Conservation (phyloP, 352 stramenopile species). For the Ophiocytium majus region DNA sequence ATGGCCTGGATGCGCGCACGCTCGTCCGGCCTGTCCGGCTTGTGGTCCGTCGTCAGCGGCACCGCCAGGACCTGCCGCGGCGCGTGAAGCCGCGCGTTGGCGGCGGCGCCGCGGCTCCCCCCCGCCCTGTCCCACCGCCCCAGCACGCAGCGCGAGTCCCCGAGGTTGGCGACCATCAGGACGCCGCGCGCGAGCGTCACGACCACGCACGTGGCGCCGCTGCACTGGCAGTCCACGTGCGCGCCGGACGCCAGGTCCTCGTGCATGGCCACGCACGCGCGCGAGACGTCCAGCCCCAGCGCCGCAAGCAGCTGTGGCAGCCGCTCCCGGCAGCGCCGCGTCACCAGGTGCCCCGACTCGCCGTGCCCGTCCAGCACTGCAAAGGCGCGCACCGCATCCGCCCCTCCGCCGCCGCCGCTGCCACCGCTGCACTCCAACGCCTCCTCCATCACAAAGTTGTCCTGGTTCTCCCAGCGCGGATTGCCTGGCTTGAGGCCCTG, state of each 20-base stretch:
- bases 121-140: slow-evolving; percentile 27
- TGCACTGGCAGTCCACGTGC: slow-evolving; percentile 54
- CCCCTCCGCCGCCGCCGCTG: too few relatives aligned
- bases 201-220: slow-evolving; percentile 57
- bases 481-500: slow-evolving; percentile 58
- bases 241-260: slow-evolving; percentile 46
- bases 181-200: slow-evolving; percentile 24
- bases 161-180: slow-evolving; percentile 82
- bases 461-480: slow-evolving; percentile 59
- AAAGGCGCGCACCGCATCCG: slow-evolving; percentile 30
- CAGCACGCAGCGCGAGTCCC: slow-evolving; percentile 67
- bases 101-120: not conserved
- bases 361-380: slow-evolving; percentile 55
- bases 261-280: slow-evolving; percentile 39
- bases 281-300: slow-evolving; percentile 14
- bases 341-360: slow-evolving; percentile 50
- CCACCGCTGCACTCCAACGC: slow-evolving; percentile 18
- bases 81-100: not conserved
- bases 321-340: slow-evolving; percentile 26
- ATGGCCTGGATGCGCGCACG: slow-evolving; percentile 63
- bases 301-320: slow-evolving; percentile 36
- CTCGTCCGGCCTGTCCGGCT: slow-evolving; percentile 80
- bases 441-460: slow-evolving; percentile 59
- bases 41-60: slow-evolving; percentile 81
- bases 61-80: slow-evolving; percentile 55